These are phyloP conservation scores for Trichoderma asperellum DNA, from an alignment of 2,329 filamentous ascomycete genomes.

Conservation along the genomic window DNA sequence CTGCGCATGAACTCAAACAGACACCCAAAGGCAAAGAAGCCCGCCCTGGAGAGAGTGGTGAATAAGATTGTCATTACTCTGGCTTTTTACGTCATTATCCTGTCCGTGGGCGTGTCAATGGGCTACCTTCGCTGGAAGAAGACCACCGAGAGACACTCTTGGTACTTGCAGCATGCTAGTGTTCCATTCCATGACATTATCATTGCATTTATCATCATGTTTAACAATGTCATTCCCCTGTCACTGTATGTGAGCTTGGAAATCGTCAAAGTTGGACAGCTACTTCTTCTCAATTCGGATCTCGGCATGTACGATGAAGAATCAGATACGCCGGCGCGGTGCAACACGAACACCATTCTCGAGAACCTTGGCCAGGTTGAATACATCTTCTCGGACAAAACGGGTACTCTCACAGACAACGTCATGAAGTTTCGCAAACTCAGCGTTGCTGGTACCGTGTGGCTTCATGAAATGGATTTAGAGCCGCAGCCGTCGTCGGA, in stretches of 20 bases:
- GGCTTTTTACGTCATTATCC: slow-evolving; percentile 74
- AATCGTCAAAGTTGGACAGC: slow-evolving; percentile 77
- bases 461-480: slow-evolving; percentile 81
- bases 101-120: slow-evolving; percentile 81
- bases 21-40: slow-evolving; percentile 82
- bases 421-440: slow-evolving; percentile 94
- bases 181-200: slow-evolving; percentile 83
- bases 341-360: slow-evolving; percentile 92
- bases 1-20: slow-evolving; percentile 92
- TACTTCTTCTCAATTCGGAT: slow-evolving; percentile 79
- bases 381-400: slow-evolving; percentile 94
- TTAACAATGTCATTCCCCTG: slow-evolving; percentile 92
- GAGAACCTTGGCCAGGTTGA: slow-evolving; percentile 90
- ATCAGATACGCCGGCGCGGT: slow-evolving; percentile 82
- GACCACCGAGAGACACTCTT: slow-evolving; percentile 68
- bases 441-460: slow-evolving; percentile 85
- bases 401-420: slow-evolving; percentile 91
- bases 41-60: slow-evolving; percentile 73
- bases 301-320: slow-evolving; percentile 88
- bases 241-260: slow-evolving; percentile 91
- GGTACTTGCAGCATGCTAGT: slow-evolving; percentile 72
- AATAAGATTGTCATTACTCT: slow-evolving; percentile 83
- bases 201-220: slow-evolving; percentile 91
- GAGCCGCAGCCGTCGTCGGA: slow-evolving; percentile 39
- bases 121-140: slow-evolving; percentile 79